Percentiles rank a stretch among this genome's conserved stretches.
phyloP scores from a whole-genome alignment of 257 asterid genomes.

The Nyctanthes arbortristis region DNA sequence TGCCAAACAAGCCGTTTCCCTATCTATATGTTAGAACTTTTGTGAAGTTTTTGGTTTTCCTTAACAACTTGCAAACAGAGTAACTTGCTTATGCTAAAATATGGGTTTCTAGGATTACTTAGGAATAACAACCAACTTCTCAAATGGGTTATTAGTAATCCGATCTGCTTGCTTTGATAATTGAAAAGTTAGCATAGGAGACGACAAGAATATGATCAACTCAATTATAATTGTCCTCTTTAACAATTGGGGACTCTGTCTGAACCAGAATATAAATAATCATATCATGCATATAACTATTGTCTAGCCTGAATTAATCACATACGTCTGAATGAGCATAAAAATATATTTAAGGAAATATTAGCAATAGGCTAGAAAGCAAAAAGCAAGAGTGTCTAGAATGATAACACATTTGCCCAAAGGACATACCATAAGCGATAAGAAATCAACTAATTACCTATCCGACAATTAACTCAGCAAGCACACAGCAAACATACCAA shows the following conservation, averaged over 20 bases:
- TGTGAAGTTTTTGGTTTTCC: conserved; percentile 96
- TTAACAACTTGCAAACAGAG: conserved; percentile 68
- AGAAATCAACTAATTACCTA: too few relatives aligned
- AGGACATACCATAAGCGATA: too few relatives aligned
- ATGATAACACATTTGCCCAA: too few relatives aligned
- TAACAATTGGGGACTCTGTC: not conserved
- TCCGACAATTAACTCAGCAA: too few relatives aligned
- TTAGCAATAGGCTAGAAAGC: too few relatives aligned
- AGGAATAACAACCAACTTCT: not conserved
- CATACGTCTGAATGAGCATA: not conserved
- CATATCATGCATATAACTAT: not conserved
- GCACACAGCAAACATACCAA: too few relatives aligned
- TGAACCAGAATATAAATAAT: not conserved
- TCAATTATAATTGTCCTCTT: not conserved
- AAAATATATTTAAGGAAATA: not conserved
- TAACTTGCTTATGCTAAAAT: conserved; percentile 8
- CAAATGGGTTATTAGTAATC: not conserved
- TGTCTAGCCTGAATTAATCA: not conserved
- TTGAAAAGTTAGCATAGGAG: not conserved
- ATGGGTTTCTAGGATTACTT: not conserved
- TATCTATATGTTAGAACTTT: conserved; percentile 71
- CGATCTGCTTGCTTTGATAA: not conserved
- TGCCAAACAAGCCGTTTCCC: conserved; percentile 78
- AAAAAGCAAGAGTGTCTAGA: too few relatives aligned
- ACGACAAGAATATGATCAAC: not conserved